Evolutionary conservation across 169 alveolate genomes (phyloP).

Genomic region (Theileria annulata): DNA sequence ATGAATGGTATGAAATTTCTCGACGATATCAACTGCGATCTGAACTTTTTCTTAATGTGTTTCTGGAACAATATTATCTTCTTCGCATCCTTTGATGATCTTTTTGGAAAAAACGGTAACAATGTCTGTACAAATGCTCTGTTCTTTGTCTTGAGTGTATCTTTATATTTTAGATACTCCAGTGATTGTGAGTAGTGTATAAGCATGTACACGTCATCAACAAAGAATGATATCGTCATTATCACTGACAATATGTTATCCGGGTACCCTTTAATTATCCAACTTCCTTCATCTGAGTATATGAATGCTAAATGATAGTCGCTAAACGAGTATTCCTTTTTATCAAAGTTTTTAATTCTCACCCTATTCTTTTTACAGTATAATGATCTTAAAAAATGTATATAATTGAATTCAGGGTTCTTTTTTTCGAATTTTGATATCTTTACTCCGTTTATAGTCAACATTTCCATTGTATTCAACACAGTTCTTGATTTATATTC

Average conservation of each 20-base stretch:
- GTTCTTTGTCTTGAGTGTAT: conserved; percentile 47
- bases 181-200: conserved; percentile 55
- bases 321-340: background rate
- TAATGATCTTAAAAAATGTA: background rate
- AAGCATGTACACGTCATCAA: conserved; percentile 32
- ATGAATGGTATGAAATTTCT: conserved; percentile 13
- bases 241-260: background rate
- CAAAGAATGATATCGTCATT: conserved; percentile 22
- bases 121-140: conserved; percentile 38
- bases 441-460: conserved; percentile 2
- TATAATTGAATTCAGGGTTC: background rate
- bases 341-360: background rate
- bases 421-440: background rate
- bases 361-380: background rate
- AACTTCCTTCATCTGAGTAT: background rate
- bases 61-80: conserved; percentile 40
- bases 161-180: conserved; percentile 53
- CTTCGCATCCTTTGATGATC: conserved; percentile 35
- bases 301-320: background rate
- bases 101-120: conserved; percentile 53
- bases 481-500: background rate
- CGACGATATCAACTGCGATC: background rate
- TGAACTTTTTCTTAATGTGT: conserved; percentile 17
- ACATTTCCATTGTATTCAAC: background rate
- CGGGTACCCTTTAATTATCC: conserved; percentile 7